Base-by-base conservation (phyloP, 192 early-diverging fungal genomes). In the Coemansia sp. region DNA sequence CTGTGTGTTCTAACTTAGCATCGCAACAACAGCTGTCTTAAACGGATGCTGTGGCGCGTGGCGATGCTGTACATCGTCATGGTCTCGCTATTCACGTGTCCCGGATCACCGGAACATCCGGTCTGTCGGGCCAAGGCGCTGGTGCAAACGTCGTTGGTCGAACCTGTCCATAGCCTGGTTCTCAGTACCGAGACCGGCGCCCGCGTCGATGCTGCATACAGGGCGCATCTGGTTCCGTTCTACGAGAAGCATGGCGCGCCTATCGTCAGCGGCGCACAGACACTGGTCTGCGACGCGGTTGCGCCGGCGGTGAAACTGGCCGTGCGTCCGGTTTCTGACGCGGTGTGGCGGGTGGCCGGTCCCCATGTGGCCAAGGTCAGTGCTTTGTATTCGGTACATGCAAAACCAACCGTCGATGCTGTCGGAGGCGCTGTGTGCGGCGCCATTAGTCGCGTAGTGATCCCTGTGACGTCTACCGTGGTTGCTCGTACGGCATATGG, bases 181-280 rank as follows among this genome's bases (percentile, higher is more conserved):
- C 31, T 74, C 25, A 37, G 57, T 13, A 81, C 78, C 25, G 72
- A 74, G 42, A 70, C 73, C 8, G 78, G 78, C 25, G 61, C 78
- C 10, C 72, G 78, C 25, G 52, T 75, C 57, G 60, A 59, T 42
- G 40, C 67, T 4, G 78, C 78, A 5, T 81, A 75, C 57, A 64
- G 67, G 22, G 78, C 72, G n/a, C 78, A 81, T 25, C 59, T 81
- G 19, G 78, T 55, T n/a, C 78, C 72, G 22, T 72, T 81, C 50
- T 81, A 81, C 59, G 53, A 67, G 56, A 68, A 62, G 50, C 78
- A 81, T 34, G 78, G 59, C 2, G 60, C 42, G 9, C 72, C 72
- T 0, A 33, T 65, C 25, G 68, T 72, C 7, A 54, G 30, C 38
- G 50, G 56, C 4, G 67, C 61, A 0, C 55, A 38, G 10, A 6